phyloP scores from a whole-genome alignment of 2,329 filamentous ascomycete species.

The Teratosphaeria viscida region DNA sequence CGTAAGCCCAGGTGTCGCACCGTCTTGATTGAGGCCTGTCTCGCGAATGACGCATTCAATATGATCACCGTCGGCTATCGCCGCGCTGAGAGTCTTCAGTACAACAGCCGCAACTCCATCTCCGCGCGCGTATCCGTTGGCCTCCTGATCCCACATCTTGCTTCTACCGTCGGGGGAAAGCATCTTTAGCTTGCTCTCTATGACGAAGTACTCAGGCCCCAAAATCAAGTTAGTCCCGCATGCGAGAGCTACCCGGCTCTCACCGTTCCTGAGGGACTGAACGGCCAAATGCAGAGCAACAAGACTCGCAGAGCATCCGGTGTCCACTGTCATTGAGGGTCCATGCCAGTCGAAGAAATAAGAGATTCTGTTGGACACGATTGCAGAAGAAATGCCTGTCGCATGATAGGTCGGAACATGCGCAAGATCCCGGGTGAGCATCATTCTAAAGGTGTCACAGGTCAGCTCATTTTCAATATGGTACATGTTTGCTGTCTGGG shows the following conservation, averaged over 20 bases:
- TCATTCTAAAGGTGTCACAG: too few relatives aligned
- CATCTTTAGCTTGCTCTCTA: not conserved
- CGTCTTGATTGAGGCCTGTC: conserved; percentile 14
- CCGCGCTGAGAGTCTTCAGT: conserved; percentile 22
- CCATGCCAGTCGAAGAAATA: conserved; percentile 19
- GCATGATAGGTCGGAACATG: conserved; percentile 8
- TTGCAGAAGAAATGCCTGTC: conserved; percentile 16
- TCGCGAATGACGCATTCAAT: conserved; percentile 18
- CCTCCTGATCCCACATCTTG: conserved; percentile 9
- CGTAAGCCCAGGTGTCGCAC: conserved; percentile 18
- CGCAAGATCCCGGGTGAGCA: too few relatives aligned
- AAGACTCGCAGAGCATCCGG: conserved; percentile 21
- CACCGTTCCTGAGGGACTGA: not conserved
- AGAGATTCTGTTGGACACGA: conserved; percentile 9
- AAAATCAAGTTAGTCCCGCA: not conserved
- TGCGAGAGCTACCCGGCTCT: not conserved
- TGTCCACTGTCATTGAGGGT: conserved; percentile 19
- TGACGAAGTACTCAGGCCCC: not conserved
- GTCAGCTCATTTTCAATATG: too few relatives aligned
- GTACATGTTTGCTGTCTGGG: too few relatives aligned
- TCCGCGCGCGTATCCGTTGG: conserved; percentile 18
- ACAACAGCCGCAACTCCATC: conserved; percentile 18
- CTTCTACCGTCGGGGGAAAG: not conserved
- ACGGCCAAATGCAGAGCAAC: conserved; percentile 10
- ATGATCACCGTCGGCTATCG: conserved; percentile 21